Base-by-base conservation (phyloP, 164 flowering plant species). In the Houttuynia cordata region DNA sequence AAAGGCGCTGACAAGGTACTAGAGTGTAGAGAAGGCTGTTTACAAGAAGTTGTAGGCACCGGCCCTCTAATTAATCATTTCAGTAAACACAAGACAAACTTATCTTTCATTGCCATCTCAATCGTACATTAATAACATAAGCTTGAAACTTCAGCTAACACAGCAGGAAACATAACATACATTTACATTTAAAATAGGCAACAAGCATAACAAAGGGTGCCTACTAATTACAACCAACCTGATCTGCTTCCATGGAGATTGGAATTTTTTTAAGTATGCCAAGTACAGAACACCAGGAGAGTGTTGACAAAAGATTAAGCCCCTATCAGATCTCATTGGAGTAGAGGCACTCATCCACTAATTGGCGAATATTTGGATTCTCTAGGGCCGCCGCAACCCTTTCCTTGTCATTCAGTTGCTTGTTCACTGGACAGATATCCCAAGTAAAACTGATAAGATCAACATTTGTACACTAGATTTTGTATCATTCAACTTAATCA, bases 321-420 rank as follows among this genome's bases (percentile, higher is more conserved):
- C 17, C 1, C 7, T 42, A 42, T 21, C 42, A 63, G 20, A 88
- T 83, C 63, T 88, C 91, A 69, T 68, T 84, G 58, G 91, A 83
- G 59, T 75, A 80, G 55, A 88, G 81, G 71, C 97, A 91, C 74
- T 88, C 96, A 57, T 91, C 96, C 56, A 91, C 92, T 23, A 88
- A 90, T 71, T 88, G 90, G 61, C 89, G 87, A 68, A 91, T 90
- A 65, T 83, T 85, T 25, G 96, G 96, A 68, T 91, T 91, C 82
- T 91, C 96, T 75, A 91, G 57, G 9, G 97, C 97, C 10, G 96
- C 94, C 22, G 87, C 98, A 56, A 91, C 85, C 73, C 98, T 77
- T 79, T 91, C 98, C 71, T 91, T 91, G 47, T 91, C 96, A 68
- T 88, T 91, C 70, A 88, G 61, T 76, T 91, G 97, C 78, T 91